Evolutionary conservation across 768 basidiomycete species (phyloP).

Genomic region (Russula lepida): DNA sequence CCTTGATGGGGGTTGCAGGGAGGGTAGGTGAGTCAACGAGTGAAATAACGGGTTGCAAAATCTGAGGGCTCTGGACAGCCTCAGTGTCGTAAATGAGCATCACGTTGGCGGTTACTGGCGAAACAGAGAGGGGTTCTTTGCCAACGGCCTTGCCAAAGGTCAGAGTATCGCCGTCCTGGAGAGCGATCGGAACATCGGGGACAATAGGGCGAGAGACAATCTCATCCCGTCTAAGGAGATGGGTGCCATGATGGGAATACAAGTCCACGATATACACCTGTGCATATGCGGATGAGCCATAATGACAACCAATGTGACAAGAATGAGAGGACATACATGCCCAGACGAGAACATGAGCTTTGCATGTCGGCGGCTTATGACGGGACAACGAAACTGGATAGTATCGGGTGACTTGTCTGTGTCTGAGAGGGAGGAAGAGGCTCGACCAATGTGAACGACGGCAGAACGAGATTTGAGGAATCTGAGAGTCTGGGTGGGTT

Average conservation of each 20-base stretch:
- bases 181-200: slow-evolving; percentile 46
- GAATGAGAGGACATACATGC: slow-evolving; percentile 39
- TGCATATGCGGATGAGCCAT: slow-evolving; percentile 8
- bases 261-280: slow-evolving; percentile 67
- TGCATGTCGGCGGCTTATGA: slow-evolving; percentile 72
- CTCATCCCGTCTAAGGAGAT: slow-evolving; percentile 49
- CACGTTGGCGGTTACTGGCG: slow-evolving; percentile 53
- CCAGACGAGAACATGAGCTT: slow-evolving; percentile 68
- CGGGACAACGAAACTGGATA: slow-evolving; percentile 66
- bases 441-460: slow-evolving; percentile 60
- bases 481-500: slow-evolving; percentile 37
- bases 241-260: slow-evolving; percentile 70
- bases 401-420: slow-evolving; percentile 36
- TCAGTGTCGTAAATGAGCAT: slow-evolving; percentile 39
- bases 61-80: neutral
- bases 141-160: slow-evolving; percentile 76
- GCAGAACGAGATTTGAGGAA: slow-evolving; percentile 45
- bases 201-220: slow-evolving; percentile 38
- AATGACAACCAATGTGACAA: neutral
- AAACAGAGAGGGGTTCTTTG: slow-evolving; percentile 49
- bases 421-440: slow-evolving; percentile 41
- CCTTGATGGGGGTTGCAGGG: slow-evolving; percentile 18
- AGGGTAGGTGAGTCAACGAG: slow-evolving; percentile 11
- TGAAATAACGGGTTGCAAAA: slow-evolving; percentile 8
- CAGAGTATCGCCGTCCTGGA: slow-evolving; percentile 59